Conservation (phyloP, 257 asterid genomes). For the Capsicum chinense region DNA sequence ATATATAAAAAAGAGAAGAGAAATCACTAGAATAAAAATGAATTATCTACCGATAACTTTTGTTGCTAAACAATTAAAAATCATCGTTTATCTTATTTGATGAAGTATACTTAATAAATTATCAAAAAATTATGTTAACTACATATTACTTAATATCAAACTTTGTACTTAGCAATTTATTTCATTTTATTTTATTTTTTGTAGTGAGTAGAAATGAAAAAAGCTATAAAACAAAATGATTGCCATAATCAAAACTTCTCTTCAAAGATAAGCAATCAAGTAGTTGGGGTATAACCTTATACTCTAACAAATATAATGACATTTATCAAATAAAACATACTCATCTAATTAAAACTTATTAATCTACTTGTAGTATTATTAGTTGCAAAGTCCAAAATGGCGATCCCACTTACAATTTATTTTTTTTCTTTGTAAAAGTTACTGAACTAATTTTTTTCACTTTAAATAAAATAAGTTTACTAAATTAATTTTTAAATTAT, state of each 20-base stretch:
- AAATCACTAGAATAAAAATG: too few relatives aligned
- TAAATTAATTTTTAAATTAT: not conserved
- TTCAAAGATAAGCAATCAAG: conserved; percentile 52
- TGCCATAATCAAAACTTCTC: conserved; percentile 34
- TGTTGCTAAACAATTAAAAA: too few relatives aligned
- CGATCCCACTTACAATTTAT: not conserved
- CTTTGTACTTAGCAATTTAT: not conserved
- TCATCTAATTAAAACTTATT: not conserved
- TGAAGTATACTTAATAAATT: not conserved
- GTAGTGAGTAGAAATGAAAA: not conserved
- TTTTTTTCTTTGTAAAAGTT: not conserved
- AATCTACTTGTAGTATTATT: not conserved
- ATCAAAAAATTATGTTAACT: not conserved
- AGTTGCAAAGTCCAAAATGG: conserved; percentile 18
- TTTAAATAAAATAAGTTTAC: not conserved
- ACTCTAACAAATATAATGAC: conserved; percentile 38
- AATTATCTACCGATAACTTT: too few relatives aligned
- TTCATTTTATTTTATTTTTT: not conserved
- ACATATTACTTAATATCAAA: not conserved
- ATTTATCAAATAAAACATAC: conserved; percentile 24
- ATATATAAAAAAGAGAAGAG: too few relatives aligned
- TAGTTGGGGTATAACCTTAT: conserved; percentile 35
- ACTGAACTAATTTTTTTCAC: not conserved
- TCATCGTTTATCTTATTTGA: not conserved
- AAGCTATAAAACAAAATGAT: conserved; percentile 13